Evolutionary conservation across 305 asterid species (phyloP).

Genomic region (Ajuga reptans): DNA sequence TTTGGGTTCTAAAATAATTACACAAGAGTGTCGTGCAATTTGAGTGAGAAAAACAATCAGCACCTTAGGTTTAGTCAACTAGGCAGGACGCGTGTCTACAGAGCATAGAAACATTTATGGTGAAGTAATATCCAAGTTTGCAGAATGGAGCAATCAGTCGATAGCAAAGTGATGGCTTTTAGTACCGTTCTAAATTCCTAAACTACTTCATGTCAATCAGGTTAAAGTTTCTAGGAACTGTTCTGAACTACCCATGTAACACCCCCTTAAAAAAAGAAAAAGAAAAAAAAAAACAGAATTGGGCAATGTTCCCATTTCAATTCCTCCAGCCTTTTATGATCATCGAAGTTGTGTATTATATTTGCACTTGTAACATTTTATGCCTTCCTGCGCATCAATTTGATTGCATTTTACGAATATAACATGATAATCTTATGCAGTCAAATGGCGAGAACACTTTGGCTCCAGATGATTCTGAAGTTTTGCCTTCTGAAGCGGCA

Average conservation of each 20-base stretch:
- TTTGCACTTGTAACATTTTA: background rate
- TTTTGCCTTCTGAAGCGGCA: slow-evolving; percentile 32
- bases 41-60: background rate
- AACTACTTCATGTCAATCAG: no score
- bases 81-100: background rate
- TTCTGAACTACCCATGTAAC: background rate
- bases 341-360: background rate
- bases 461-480: slow-evolving; percentile 42
- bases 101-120: background rate
- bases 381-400: background rate
- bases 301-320: background rate
- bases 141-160: background rate
- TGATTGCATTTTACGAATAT: background rate
- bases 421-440: slow-evolving; percentile 34
- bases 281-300: background rate
- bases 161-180: background rate
- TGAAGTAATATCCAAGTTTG: background rate
- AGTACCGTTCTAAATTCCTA: background rate
- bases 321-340: background rate
- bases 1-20: background rate
- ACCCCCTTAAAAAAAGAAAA: background rate
- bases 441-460: slow-evolving; percentile 33
- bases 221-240: background rate
- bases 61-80: background rate
- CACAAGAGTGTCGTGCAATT: background rate